phyloP scores from a whole-genome alignment of 2,329 filamentous ascomycete species.

The Ustilaginoidea virens region DNA sequence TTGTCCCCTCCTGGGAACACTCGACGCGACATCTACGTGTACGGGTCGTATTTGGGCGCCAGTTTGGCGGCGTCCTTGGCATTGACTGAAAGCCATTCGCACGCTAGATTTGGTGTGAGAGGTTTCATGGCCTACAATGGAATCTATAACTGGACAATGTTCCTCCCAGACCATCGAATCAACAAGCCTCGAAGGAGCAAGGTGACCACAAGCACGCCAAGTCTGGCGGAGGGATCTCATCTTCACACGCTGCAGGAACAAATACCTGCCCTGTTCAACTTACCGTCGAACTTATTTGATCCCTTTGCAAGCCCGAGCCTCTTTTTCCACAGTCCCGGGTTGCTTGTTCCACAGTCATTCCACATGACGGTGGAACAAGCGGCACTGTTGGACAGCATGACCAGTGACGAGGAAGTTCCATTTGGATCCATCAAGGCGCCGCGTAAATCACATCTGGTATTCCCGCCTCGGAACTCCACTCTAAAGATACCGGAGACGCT shows the following conservation, averaged over 20 bases:
- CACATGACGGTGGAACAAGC: slow-evolving; percentile 16
- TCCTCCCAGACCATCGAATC: slow-evolving; percentile 36
- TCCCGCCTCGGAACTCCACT: slow-evolving; percentile 30
- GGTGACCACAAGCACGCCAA: slow-evolving; percentile 6
- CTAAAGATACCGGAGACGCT: slow-evolving; percentile 34
- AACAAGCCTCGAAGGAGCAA: slow-evolving; percentile 15
- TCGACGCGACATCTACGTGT: slow-evolving; percentile 28
- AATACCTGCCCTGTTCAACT: slow-evolving; percentile 28
- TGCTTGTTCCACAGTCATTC: slow-evolving; percentile 30
- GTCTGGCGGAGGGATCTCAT: slow-evolving; percentile 17
- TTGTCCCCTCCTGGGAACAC: slow-evolving; percentile 20
- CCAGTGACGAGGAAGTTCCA: slow-evolving; percentile 7
- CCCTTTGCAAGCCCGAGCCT: slow-evolving; percentile 42
- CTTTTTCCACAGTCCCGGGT: slow-evolving; percentile 39
- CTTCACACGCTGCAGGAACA: slow-evolving; percentile 21
- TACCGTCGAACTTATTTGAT: slow-evolving; percentile 38
- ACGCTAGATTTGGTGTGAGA: slow-evolving; percentile 29
- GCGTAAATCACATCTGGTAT: slow-evolving; percentile 27
- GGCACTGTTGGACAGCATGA: slow-evolving; percentile 10
- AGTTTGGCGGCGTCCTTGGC: slow-evolving; percentile 40
- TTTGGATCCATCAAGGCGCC: slow-evolving; percentile 12
- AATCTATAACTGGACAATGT: slow-evolving; percentile 49
- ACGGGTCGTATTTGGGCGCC: slow-evolving; percentile 42
- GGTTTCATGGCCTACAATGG: slow-evolving; percentile 43
- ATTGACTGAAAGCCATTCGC: slow-evolving; percentile 35